A percentile compares a stretch with the other conserved stretches of the same genome.
These are phyloP conservation scores for Cucurbita moschata DNA, from an alignment of 306 rosid genomes.

Conservation along the genomic window DNA sequence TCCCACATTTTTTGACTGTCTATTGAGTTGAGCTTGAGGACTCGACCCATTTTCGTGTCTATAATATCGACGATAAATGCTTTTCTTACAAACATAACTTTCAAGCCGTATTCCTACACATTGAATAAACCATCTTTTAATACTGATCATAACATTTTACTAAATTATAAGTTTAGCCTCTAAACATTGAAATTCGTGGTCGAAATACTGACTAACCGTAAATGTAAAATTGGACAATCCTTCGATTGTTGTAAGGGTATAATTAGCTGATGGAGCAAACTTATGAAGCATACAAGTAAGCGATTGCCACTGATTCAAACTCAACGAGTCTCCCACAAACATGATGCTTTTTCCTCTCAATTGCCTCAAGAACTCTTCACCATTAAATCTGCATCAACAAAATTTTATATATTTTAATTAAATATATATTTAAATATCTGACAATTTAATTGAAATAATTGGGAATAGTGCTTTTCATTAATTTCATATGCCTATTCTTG, in stretches of 20 bases:
- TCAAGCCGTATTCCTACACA: slow-evolving; percentile 17
- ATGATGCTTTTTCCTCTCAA: slow-evolving; percentile 19
- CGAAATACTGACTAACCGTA: neutral
- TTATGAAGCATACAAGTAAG: slow-evolving; percentile 31
- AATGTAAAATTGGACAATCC: slow-evolving; percentile 23
- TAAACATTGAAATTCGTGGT: no score
- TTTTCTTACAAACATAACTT: slow-evolving; percentile 19
- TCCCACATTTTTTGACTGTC: slow-evolving; percentile 18
- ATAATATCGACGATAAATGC: slow-evolving; percentile 29
- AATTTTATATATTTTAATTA: neutral
- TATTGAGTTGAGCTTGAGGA: slow-evolving; percentile 26
- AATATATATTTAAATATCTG: no score
- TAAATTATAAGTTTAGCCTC: no score
- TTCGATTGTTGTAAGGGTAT: slow-evolving; percentile 11
- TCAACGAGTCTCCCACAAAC: slow-evolving; percentile 37
- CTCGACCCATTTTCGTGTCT: slow-evolving; percentile 8
- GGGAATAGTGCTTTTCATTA: neutral
- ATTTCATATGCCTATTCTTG: neutral
- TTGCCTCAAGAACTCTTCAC: slow-evolving; percentile 11
- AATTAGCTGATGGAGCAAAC: slow-evolving; percentile 8
- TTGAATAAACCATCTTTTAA: neutral
- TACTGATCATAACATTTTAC: no score
- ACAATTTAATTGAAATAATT: neutral
- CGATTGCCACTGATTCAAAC: slow-evolving; percentile 39
- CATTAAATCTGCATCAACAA: slow-evolving; percentile 19